Conservation (phyloP, 305 asterid genomes). For the Fraxinus nigra region DNA sequence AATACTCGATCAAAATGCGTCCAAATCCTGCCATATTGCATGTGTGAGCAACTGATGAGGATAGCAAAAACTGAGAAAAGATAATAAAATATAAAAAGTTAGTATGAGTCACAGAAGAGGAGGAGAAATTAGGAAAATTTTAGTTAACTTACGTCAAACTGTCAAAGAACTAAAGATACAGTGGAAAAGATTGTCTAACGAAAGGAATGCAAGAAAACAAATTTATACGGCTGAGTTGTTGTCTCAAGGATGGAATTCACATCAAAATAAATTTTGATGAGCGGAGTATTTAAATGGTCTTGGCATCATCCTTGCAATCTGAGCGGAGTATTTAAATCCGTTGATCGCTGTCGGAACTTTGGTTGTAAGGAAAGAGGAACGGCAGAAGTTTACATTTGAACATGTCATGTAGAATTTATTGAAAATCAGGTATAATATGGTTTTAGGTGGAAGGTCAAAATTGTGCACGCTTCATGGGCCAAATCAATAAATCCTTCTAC, state of each 20-base stretch:
- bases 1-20: not conserved
- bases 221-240: not conserved
- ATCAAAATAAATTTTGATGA: not conserved
- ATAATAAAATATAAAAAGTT: not conserved
- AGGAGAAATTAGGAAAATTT: not conserved
- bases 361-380: not conserved
- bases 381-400: not conserved
- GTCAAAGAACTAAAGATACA: not conserved
- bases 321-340: not conserved
- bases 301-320: no score
- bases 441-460: not conserved
- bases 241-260: not conserved
- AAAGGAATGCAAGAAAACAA: not conserved
- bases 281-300: not conserved
- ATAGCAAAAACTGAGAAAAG: not conserved
- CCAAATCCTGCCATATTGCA: not conserved
- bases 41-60: not conserved
- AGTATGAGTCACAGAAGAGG: not conserved
- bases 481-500: not conserved
- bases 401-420: not conserved
- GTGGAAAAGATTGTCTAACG: not conserved
- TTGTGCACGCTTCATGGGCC: not conserved
- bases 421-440: not conserved
- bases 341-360: not conserved
- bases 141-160: not conserved